A percentile compares a stretch with the other conserved stretches of the same genome.
These are phyloP conservation scores for Coelastrella sp. DNA, from an alignment of 139 green algal species.

Conservation along the genomic window DNA sequence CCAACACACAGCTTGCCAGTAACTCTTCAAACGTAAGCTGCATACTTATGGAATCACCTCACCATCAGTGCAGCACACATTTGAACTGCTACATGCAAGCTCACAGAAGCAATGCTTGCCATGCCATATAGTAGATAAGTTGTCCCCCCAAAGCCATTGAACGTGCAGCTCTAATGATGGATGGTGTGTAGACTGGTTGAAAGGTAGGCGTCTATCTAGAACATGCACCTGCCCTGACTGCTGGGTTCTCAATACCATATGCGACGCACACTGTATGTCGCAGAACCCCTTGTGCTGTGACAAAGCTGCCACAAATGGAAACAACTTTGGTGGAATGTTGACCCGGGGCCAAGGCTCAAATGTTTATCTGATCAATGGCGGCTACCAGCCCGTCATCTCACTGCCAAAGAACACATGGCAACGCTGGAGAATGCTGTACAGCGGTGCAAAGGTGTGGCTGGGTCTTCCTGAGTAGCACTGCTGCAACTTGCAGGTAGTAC, in stretches of 20 bases:
- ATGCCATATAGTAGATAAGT: too few relatives aligned
- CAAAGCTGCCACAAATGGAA: background rate
- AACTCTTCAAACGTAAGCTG: too few relatives aligned
- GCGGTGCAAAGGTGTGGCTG: background rate
- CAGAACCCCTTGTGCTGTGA: conserved; percentile 7
- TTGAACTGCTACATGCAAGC: too few relatives aligned
- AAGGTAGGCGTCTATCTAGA: background rate
- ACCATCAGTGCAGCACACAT: too few relatives aligned
- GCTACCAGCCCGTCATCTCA: background rate
- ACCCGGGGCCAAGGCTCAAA: background rate
- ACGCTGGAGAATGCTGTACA: background rate
- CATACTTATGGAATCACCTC: too few relatives aligned
- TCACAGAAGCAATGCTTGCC: too few relatives aligned
- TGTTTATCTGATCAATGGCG: background rate
- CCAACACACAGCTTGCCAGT: too few relatives aligned
- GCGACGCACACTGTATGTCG: background rate
- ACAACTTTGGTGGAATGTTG: background rate
- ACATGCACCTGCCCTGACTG: background rate
- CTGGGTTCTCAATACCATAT: background rate
- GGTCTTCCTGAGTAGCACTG: too few relatives aligned
- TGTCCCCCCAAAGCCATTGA: too few relatives aligned
- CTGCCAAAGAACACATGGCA: background rate
- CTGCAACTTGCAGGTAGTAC: too few relatives aligned
- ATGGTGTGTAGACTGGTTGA: too few relatives aligned
- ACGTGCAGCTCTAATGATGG: too few relatives aligned